These are phyloP conservation scores for Hypoxylon lenormandii DNA, from an alignment of 495 filamentous ascomycete genomes.

Conservation along the genomic window DNA sequence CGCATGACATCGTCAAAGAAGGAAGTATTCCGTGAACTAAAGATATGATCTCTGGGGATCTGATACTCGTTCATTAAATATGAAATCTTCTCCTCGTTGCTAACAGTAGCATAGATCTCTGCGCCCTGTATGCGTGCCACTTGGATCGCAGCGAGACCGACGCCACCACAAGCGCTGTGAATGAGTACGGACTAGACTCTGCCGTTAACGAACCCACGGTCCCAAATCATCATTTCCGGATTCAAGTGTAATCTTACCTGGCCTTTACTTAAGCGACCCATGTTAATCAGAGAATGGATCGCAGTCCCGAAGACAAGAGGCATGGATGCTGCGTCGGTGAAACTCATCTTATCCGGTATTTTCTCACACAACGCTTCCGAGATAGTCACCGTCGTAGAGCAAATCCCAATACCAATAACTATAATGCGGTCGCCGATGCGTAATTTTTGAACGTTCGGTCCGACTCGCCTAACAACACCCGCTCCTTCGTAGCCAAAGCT, in stretches of 20 bases:
- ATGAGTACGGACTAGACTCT: conserved; percentile 61
- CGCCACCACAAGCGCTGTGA: conserved; percentile 66
- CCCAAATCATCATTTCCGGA: too few relatives aligned
- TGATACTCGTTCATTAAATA: conserved; percentile 54
- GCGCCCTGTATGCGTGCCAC: conserved; percentile 63
- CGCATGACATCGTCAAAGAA: conserved; percentile 58
- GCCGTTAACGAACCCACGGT: too few relatives aligned
- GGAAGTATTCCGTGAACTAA: conserved; percentile 51
- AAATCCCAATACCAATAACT: too few relatives aligned
- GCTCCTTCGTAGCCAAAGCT: too few relatives aligned
- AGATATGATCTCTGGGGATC: conserved; percentile 62
- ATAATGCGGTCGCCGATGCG: too few relatives aligned
- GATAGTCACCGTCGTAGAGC: neutral
- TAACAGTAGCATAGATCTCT: conserved; percentile 64
- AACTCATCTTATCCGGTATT: conserved; percentile 58
- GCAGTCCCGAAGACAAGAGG: conserved; percentile 64
- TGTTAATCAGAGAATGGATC: conserved; percentile 55
- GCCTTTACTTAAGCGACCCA: conserved; percentile 51
- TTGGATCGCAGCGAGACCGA: conserved; percentile 70
- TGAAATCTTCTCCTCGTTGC: conserved; percentile 54
- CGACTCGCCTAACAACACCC: too few relatives aligned
- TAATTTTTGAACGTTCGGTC: too few relatives aligned
- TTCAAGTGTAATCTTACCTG: conserved; percentile 29
- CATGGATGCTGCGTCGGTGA: conserved; percentile 60
- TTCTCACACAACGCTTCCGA: conserved; percentile 39